Evolutionary conservation across 495 filamentous ascomycete species (phyloP), one percentile per base, ranked within the genome.

Genomic region (Neurospora sp.): DNA sequence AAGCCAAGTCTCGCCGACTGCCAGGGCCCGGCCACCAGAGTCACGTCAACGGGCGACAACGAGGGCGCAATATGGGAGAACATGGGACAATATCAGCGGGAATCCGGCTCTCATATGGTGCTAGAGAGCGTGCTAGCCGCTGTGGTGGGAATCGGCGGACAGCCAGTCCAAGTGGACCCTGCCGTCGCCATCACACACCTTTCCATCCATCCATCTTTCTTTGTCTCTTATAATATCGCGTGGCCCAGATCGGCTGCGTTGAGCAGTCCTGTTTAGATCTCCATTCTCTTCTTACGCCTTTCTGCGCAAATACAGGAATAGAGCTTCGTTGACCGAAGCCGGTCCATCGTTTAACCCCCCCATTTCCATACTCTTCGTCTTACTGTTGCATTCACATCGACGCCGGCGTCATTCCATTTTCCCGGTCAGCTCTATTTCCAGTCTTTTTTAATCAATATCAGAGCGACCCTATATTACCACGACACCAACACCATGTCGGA

Each of bases 401-500:
- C 84, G 84, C 85, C 74, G 84, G 82, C 84, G 84, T 84, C 83
- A 62, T 77, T 70, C 75, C 71, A 46, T 44, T 77, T 72, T 78
- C 76, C 76, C 69, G 72, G 39, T 71, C 74, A 72, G 70, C 42
- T 76, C 72, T 77, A 66, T 75, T 77, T 76, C 70, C 71, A 62
- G 54, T 31, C 12, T 62, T 62, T 62, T 62, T 31, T 62, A 62
- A 62, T 39, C 46, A 41, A 42, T 71, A 39, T 39, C 70, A 69
- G 44, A 59, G 48, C 39, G 27, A 35, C 20, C 20, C 11, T 69
- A 74, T 76, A 70, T 77, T 78, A 42, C 75, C 41, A 74, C 76
- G 76, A 77, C 77, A 72, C 76, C 46, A 72, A 71, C 62, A 83
- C 75, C 88, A 93, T 92, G 87, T 86, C 79, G 78, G 88, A 86